Base-by-base conservation (phyloP, 129 eudicot species). In the Tagetes erecta region DNA sequence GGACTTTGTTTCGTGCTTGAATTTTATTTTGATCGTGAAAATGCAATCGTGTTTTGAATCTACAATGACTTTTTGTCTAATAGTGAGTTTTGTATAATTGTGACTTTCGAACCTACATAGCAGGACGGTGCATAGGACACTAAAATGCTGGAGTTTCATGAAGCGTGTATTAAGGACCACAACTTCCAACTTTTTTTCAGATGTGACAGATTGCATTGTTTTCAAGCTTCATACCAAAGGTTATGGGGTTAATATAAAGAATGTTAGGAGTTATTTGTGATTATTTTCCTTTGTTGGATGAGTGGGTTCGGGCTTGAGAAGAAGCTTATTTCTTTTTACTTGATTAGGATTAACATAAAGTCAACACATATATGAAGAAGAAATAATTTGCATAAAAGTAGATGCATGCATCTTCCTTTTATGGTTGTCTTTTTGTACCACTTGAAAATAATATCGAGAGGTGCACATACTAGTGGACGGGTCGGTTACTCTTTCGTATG, bases 331-430 rank as follows among this genome's bases (percentile, higher is more conserved):
- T 12, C 56, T 10, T 58, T 63, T 34, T 38, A 40, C 38, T 0
- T 36, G 50, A 9, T 3, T 27, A 31, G 44, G 60, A 14, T n/a
- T 50, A 46, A 41, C 34, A 52, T 62, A 49, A 71, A 62, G 72
- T 78, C 76, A 60, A 57, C 36, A 51, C 67, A 52, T 41, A 51
- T 58, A 7, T 37, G 68, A 51, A 38, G 77, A 52, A 55, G 51
- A 66, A 49, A 53, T 64, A 6, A 52, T 58, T 6, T 49, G 46
- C 71, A 63, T 12, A 47, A 20, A 33, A 64, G 34, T 64, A 79
- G 73, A 79, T 79, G 73, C 83, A 79, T 79, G 83, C 71, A 72
- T 72, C 57, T 79, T 30, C 49, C 51, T 63, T 64, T 73, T 56
- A 75, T 55, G 55, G 59, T 76, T 36, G 70, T 49, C 59, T 34